Percentiles rank a stretch among this genome's conserved stretches.
phyloP scores from a whole-genome alignment of 257 asterid species.

The Solanum appendiculatum region DNA sequence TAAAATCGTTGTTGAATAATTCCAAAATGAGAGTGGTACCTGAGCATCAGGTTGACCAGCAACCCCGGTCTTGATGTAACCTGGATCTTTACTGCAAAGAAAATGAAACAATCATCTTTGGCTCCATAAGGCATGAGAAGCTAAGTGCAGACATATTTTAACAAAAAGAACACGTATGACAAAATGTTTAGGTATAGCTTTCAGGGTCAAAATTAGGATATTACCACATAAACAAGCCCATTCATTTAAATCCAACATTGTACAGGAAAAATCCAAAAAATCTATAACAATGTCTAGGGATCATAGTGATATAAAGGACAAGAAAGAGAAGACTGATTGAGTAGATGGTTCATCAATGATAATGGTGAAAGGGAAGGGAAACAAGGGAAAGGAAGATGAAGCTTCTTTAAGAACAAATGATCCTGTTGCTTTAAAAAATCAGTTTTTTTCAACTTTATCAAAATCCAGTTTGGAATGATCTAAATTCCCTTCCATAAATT shows the following conservation, averaged over 20 bases:
- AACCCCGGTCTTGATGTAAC: conserved; percentile 42
- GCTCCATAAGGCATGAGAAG: neutral
- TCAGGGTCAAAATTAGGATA: neutral
- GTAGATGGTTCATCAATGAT: neutral
- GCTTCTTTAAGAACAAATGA: neutral
- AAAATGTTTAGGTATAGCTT: neutral
- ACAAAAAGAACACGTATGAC: neutral
- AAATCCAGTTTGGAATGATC: neutral
- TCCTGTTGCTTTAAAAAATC: neutral
- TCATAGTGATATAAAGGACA: neutral
- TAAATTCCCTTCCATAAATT: neutral
- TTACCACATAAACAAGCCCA: neutral
- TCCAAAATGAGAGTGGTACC: conserved; percentile 29
- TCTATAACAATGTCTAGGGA: neutral
- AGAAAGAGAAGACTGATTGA: neutral
- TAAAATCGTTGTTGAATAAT: neutral
- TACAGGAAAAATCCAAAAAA: neutral
- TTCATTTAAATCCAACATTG: neutral
- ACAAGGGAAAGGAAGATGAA: neutral
- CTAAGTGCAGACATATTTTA: neutral
- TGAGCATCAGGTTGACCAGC: conserved; percentile 45
- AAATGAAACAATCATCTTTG: conserved; percentile 16
- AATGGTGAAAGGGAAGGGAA: neutral
- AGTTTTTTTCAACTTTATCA: neutral
- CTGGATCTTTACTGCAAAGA: conserved; percentile 86